Base-by-base conservation (phyloP, 2,329 filamentous ascomycete species). In the Botrytis galanthina region DNA sequence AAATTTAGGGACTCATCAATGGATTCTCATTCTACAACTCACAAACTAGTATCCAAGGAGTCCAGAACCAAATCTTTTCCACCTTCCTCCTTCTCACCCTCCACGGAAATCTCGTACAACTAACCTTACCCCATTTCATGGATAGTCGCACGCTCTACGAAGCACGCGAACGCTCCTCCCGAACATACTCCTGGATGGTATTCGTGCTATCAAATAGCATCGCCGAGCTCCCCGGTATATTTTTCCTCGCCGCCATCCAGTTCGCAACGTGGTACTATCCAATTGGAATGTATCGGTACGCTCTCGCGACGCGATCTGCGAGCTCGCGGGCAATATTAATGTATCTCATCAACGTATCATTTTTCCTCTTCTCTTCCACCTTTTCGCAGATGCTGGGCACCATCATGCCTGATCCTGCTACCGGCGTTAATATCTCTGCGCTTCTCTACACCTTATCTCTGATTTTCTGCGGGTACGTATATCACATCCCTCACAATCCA, bases 191-290 rank as follows among this genome's bases (percentile, higher is more conserved):
- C 88, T 76, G 74, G 74, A 29, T 68, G 20, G 48, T 70, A 12
- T 76, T 75, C 68, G 32, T 76, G 22, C 54, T 63, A 26, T 29
- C 71, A 16, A 73, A 76, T 8, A 92, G 97, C 76, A 83, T 93
- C 42, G 92, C 94, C 74, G 94, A 97, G 82, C 84, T 97, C 92
- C 93, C 0, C 97, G 92, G 90, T 93, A 95, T 80, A 69, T 8
- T 29, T 16, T 70, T 20, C 82, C 95, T 67, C 12, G 91, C 92
- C 86, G 88, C 89, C 1, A 42, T 62, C 2, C 87, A 81, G 95
- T 62, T 42, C 26, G 7, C 39, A 18, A n/a, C 60, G 12, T 87
- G 92, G 89, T 97, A 97, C 85, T 97, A 95, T 81, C 93, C 93
- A 1, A 88, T 97, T 72, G 93, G 93, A 2, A 87, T 95, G 10